Base-by-base conservation (phyloP, 345 rosid genomes). In the Linum usitatissimum region DNA sequence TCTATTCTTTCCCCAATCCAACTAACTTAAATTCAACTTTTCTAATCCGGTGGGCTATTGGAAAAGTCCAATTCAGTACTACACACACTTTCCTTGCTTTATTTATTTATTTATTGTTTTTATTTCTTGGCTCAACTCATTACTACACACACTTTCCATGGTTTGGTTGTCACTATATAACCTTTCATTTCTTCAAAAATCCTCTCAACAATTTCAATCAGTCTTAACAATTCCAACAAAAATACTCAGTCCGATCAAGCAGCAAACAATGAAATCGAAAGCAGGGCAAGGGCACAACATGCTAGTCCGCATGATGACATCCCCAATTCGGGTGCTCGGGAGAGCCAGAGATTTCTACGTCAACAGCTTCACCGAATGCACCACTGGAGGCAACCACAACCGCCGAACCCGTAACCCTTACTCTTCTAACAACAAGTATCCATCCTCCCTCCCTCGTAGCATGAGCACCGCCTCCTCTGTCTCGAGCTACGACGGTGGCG, bases 281-380 rank as follows among this genome's bases (percentile, higher is more conserved):
- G 30, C 59, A 20, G 60, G 49, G 56, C 71, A 64, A 23, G 77
- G 31, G 64, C 77, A 62, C 0, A 84, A 42, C 85, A 77, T 68
- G 76, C 76, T 88, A 71, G 30, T 83, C 72, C 70, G 81, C 36
- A 63, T 86, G 57, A 62, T 82, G 57, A 57, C 70, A 18, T 18
- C 68, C 15, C 96, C 96, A 3, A 3, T 82, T 0, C 70, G 79
- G 66, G 82, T 75, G 18, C 64, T 89, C 10, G 54, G 78, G 62
- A 83, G 75, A 54, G 96, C 96, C 0, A 73, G 87, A 62, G 96
- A 89, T 55, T 34, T 83, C 21, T 89, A 89, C 72, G 91, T 86
- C 0, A 79, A 76, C 31, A 83, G 87, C 84, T 62, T 89, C 66
- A 78, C 74, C 2, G 70, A 81, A 8, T 81, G 77, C 60, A 76